Evolutionary conservation across 306 rosid species (phyloP).

Genomic region (Inga leiocalycina): DNA sequence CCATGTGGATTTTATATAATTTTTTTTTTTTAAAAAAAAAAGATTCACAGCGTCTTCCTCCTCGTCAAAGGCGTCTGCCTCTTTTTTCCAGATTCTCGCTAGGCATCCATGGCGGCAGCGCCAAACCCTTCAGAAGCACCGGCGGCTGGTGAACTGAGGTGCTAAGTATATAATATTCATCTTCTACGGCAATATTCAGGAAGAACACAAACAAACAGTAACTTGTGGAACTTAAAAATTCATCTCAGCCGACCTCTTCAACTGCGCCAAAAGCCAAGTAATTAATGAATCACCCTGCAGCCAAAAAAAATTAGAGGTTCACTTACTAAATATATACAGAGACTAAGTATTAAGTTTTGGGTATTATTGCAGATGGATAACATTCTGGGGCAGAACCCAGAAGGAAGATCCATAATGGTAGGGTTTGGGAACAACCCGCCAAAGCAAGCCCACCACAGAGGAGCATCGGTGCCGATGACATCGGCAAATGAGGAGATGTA

Average conservation of each 20-base stretch:
- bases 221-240: conserved; percentile 53
- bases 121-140: too few relatives aligned
- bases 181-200: conserved; percentile 65
- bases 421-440: conserved; percentile 81
- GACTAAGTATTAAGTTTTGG: not conserved
- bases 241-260: conserved; percentile 33
- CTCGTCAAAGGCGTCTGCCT: too few relatives aligned
- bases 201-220: conserved; percentile 45
- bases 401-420: conserved; percentile 78
- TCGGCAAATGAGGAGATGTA: not conserved
- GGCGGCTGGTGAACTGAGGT: too few relatives aligned
- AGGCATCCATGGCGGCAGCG: too few relatives aligned
- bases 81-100: too few relatives aligned
- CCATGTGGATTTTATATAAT: too few relatives aligned
- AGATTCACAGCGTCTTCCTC: too few relatives aligned
- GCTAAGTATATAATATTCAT: conserved; percentile 45
- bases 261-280: conserved; percentile 77
- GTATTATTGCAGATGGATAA: conserved; percentile 60
- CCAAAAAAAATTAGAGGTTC: too few relatives aligned
- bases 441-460: conserved; percentile 82
- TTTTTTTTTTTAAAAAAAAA: too few relatives aligned
- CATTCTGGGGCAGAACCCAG: conserved; percentile 70
- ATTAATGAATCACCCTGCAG: not conserved
- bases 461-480: conserved; percentile 65
- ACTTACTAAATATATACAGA: too few relatives aligned